Evolutionary conservation across 2,329 filamentous ascomycete genomes (phyloP).

Genomic region (Pestalotiopsis sp.): DNA sequence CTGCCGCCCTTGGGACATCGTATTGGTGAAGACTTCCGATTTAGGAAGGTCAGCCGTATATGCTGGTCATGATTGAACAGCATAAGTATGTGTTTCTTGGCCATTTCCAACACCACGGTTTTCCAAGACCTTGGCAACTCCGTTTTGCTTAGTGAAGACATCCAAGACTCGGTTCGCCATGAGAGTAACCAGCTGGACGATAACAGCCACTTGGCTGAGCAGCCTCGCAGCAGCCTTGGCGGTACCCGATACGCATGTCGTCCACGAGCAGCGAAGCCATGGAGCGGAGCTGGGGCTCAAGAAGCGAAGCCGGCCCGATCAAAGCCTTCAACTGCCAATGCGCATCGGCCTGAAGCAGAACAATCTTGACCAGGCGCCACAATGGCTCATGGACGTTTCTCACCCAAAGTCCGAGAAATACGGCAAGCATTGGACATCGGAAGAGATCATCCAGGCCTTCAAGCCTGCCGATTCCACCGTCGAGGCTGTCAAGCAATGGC

Average conservation of each 20-base stretch:
- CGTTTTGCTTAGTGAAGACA: neutral
- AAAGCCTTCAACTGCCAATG: slow-evolving; percentile 27
- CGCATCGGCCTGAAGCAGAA: slow-evolving; percentile 34
- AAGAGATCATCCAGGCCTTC: slow-evolving; percentile 6
- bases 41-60: neutral
- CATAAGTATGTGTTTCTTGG: slow-evolving; percentile 1
- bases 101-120: neutral
- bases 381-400: slow-evolving; percentile 8
- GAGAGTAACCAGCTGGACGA: slow-evolving; percentile 3
- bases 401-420: slow-evolving; percentile 6
- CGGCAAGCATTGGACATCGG: slow-evolving; percentile 8
- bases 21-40: neutral
- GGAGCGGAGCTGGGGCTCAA: neutral
- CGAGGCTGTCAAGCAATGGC: slow-evolving; percentile 9
- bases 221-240: neutral
- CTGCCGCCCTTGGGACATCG: neutral
- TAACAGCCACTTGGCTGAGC: slow-evolving; percentile 1
- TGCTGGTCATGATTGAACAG: neutral
- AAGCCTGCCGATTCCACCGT: slow-evolving; percentile 4
- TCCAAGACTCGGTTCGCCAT: slow-evolving; percentile 1
- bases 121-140: slow-evolving; percentile 3
- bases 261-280: neutral
- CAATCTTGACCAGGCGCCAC: slow-evolving; percentile 24
- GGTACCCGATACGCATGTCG: slow-evolving; percentile 1
- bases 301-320: neutral